Percentiles rank a stretch among this genome's conserved stretches.
Evolutionary conservation across 306 rosid species (phyloP).

Genomic region (Leucaena leucocephala): DNA sequence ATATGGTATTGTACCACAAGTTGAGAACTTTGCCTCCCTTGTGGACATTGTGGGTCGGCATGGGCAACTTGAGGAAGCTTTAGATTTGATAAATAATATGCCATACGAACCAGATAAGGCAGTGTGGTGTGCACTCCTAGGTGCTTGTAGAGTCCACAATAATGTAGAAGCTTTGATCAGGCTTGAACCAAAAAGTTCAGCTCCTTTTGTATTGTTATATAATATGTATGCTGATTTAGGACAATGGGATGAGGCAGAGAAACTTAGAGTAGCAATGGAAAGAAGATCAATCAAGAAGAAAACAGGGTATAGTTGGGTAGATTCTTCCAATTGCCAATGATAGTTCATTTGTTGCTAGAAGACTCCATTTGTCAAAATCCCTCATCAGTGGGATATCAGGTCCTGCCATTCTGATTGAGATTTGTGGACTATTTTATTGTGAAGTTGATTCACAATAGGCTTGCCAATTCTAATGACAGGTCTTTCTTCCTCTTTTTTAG

Average conservation of each 20-base stretch:
- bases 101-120: constrained; percentile 53
- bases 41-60: constrained; percentile 58
- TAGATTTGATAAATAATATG: constrained; percentile 47
- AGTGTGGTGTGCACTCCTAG: constrained; percentile 58
- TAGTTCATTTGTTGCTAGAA: constrained; percentile 7
- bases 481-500: not conserved
- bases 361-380: constrained; percentile 18
- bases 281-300: constrained; percentile 50
- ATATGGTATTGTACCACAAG: constrained; percentile 46
- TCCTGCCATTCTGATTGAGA: not conserved
- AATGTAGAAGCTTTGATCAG: constrained; percentile 51
- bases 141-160: constrained; percentile 54
- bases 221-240: constrained; percentile 56
- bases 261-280: constrained; percentile 48
- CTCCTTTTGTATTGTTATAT: constrained; percentile 52
- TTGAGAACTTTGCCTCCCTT: constrained; percentile 58
- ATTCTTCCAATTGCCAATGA: constrained; percentile 35
- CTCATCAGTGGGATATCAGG: constrained; percentile 20
- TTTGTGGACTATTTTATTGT: not conserved
- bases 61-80: constrained; percentile 54
- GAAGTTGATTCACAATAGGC: not conserved
- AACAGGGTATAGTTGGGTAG: constrained; percentile 54
- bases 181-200: constrained; percentile 60
- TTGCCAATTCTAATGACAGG: not conserved
- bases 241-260: constrained; percentile 57